These are phyloP conservation scores for Mallotus japonicus DNA, from an alignment of 441 rosid genomes.

Conservation along the genomic window DNA sequence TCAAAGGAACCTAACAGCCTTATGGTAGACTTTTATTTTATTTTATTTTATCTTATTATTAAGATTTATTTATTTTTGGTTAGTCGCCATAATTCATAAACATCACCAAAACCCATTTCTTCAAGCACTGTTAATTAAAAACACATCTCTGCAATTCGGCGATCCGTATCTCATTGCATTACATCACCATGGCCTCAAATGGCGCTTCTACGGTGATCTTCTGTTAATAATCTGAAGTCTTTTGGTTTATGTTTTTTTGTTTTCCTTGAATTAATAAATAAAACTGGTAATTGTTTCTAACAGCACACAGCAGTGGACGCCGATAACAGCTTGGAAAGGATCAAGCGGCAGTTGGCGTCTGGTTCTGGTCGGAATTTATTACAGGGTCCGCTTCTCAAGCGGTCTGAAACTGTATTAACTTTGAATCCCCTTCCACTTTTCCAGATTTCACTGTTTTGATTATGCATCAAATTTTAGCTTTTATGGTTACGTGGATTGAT, in stretches of 20 bases:
- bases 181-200: slow-evolving; percentile 61
- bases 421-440: too few species aligned
- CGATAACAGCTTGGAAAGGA: slow-evolving; percentile 85
- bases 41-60: too few species aligned
- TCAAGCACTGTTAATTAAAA: too few species aligned
- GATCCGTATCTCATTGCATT: slow-evolving; percentile 5
- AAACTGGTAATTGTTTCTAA: slow-evolving; percentile 10
- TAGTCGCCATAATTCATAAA: neutral
- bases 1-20: slow-evolving; percentile 54
- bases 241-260: neutral
- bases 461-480: too few species aligned
- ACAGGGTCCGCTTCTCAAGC: slow-evolving; percentile 94
- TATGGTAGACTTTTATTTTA: neutral
- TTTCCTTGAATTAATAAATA: neutral
- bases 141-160: neutral
- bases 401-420: slow-evolving; percentile 76
- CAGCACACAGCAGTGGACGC: slow-evolving; percentile 54
- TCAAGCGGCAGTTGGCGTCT: slow-evolving; percentile 89
- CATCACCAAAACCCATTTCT: slow-evolving; percentile 8
- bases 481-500: too few species aligned
- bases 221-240: neutral
- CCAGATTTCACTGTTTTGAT: too few species aligned
- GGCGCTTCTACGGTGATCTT: slow-evolving; percentile 73
- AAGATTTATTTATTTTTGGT: too few species aligned
- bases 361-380: slow-evolving; percentile 86